Percentiles rank a stretch among this genome's conserved stretches.
Evolutionary conservation across 148 eudicot species (phyloP).

Genomic region (Nyssa sinensis): DNA sequence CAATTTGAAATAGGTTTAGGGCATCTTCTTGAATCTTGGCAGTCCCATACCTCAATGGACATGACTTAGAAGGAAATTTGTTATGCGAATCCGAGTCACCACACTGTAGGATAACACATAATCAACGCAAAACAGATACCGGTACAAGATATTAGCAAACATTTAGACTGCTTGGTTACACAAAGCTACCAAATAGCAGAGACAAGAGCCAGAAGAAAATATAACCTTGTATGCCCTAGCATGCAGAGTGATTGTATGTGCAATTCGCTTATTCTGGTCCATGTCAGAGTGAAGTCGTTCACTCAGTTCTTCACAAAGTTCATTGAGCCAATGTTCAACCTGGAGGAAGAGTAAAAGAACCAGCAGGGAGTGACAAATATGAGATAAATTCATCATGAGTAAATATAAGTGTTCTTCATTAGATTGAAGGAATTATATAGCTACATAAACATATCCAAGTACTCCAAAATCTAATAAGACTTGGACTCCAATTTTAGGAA

Average conservation of each 20-base stretch:
- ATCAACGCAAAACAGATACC: conserved; percentile 11
- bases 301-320: conserved; percentile 81
- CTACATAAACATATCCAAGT: no score
- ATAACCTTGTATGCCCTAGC: conserved; percentile 73
- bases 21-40: conserved; percentile 84
- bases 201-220: conserved; percentile 7
- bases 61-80: conserved; percentile 89
- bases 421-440: no score
- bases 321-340: conserved; percentile 85
- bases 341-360: conserved; percentile 22
- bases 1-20: conserved; percentile 62
- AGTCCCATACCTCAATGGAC: conserved; percentile 77
- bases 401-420: not conserved
- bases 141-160: not conserved
- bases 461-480: no score
- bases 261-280: conserved; percentile 77
- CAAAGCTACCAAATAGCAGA: not conserved
- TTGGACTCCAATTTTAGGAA: no score
- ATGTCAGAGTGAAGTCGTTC: conserved; percentile 80
- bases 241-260: conserved; percentile 80
- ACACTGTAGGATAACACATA: conserved; percentile 40
- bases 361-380: not conserved
- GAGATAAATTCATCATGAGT: not conserved
- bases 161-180: not conserved
- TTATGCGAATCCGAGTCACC: conserved; percentile 64